Evolutionary conservation across 257 asterid genomes (phyloP), one percentile per base, ranked within the genome.

Genomic region (Rubia yunnanensis): DNA sequence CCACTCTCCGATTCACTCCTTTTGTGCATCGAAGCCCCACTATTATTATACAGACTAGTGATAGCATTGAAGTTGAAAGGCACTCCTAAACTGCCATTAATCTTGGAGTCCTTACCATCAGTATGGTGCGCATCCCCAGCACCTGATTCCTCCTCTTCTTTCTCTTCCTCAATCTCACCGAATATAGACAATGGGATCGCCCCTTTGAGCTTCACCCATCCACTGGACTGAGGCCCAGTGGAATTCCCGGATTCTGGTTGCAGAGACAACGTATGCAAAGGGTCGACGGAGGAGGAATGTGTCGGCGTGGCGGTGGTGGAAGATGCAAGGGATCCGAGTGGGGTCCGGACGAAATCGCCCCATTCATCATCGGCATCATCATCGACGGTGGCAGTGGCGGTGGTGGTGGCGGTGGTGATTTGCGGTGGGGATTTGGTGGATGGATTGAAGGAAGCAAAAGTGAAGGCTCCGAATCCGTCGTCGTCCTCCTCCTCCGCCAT

Each of bases 401-500:
- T 22, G 44, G 70, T 49, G 76, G 65, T 50, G 72, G 70, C 63
- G 71, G 38, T 63, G 77, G 48, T 41, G 70, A 11, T 52, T 13
- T 64, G 46, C 22, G 38, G 76, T 35, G 50, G 70, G 62, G 81
- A 75, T 65, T 75, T 63, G 53, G 39, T 26, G 26, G 76, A n/a
- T 52, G 70, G 76, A 64, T 13, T 28, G 49, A 74, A 78, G 31
- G 87, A 61, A 14, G 94, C 87, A 72, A 79, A 89, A 30, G 89
- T 77, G 84, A 89, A 89, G 35, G 76, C 95, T 41, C 95, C 96
- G 76, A 86, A 89, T 73, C 77, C 72, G 27, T 78, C 89, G 54
- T 81, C 89, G 30, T 83, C 82, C 69, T 81, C 91, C 79, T 79
- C 89, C 73, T 80, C 91, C 84, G 88, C 91, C 95, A 82, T 84